These are phyloP conservation scores for Kokia cookei DNA, from an alignment of 441 rosid genomes.

Conservation along the genomic window DNA sequence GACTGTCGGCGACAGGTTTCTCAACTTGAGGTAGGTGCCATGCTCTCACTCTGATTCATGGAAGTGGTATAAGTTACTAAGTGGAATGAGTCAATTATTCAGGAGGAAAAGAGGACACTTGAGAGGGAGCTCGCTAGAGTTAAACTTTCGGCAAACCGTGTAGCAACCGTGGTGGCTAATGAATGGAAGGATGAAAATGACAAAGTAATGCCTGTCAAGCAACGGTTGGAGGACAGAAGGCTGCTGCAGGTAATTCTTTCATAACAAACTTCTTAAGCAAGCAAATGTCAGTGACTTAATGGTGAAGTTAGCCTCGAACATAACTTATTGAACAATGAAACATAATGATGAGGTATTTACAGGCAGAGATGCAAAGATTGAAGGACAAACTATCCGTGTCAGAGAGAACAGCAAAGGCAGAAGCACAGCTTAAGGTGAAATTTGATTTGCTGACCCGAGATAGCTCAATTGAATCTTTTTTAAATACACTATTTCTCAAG, in stretches of 20 bases:
- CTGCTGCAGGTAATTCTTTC: slow-evolving; percentile 57
- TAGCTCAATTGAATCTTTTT: background rate
- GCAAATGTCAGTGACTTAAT: too few species aligned
- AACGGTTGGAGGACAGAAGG: slow-evolving; percentile 89
- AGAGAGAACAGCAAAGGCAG: slow-evolving; percentile 87
- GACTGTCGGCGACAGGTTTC: slow-evolving; percentile 72
- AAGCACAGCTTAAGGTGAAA: slow-evolving; percentile 77
- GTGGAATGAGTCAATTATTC: background rate
- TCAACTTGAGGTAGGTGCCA: slow-evolving; percentile 49
- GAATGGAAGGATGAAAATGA: slow-evolving; percentile 94
- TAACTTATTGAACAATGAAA: background rate
- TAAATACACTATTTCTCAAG: background rate
- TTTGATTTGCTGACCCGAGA: background rate
- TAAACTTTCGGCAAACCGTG: slow-evolving; percentile 73
- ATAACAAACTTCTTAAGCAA: background rate
- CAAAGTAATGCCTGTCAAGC: slow-evolving; percentile 88
- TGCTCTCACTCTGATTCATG: background rate
- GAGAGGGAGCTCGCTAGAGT: slow-evolving; percentile 91
- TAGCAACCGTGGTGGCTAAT: slow-evolving; percentile 79
- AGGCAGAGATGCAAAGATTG: slow-evolving; percentile 87
- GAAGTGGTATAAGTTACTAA: too few species aligned
- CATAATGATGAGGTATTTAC: background rate
- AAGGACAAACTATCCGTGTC: slow-evolving; percentile 67
- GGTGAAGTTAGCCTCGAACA: background rate
- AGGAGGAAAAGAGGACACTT: slow-evolving; percentile 87